Conservation (phyloP, 2,329 filamentous ascomycete species). For the Lecanicillium sp. region DNA sequence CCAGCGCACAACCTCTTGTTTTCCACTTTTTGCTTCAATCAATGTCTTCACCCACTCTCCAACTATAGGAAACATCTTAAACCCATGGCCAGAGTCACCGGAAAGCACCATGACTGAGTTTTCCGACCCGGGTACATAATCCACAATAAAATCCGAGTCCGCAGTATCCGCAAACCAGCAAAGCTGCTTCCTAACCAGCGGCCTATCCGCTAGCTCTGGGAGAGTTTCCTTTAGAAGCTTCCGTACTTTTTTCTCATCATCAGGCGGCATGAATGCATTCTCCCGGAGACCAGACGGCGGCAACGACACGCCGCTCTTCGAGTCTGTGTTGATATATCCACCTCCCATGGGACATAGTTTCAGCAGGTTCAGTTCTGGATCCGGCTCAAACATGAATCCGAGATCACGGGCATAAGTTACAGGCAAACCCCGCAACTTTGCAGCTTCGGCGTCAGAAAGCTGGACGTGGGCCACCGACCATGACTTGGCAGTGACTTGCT, state of each 20-base stretch:
- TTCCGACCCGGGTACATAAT: slow-evolving; percentile 43
- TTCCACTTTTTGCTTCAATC: too few relatives aligned
- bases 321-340: slow-evolving; percentile 40
- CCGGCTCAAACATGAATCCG: slow-evolving; percentile 59
- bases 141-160: slow-evolving; percentile 52
- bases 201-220: slow-evolving; percentile 42
- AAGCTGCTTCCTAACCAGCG: slow-evolving; percentile 46
- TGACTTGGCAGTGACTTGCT: slow-evolving; percentile 43
- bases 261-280: slow-evolving; percentile 40
- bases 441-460: slow-evolving; percentile 44
- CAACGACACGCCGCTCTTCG: slow-evolving; percentile 27
- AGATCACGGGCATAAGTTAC: slow-evolving; percentile 53
- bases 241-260: slow-evolving; percentile 44
- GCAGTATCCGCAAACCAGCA: slow-evolving; percentile 57
- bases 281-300: slow-evolving; percentile 21
- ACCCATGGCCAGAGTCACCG: slow-evolving; percentile 53
- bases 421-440: slow-evolving; percentile 46
- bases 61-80: slow-evolving; percentile 51
- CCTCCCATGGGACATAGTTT: slow-evolving; percentile 53
- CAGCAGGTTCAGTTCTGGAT: slow-evolving; percentile 45
- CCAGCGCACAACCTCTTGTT: slow-evolving; percentile 31
- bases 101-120: slow-evolving; percentile 39
- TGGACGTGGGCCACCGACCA: slow-evolving; percentile 54
- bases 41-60: background rate
- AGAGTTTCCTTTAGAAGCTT: slow-evolving; percentile 42